Base-by-base conservation (phyloP, 78 protist species). In the Acrasis kona region DNA sequence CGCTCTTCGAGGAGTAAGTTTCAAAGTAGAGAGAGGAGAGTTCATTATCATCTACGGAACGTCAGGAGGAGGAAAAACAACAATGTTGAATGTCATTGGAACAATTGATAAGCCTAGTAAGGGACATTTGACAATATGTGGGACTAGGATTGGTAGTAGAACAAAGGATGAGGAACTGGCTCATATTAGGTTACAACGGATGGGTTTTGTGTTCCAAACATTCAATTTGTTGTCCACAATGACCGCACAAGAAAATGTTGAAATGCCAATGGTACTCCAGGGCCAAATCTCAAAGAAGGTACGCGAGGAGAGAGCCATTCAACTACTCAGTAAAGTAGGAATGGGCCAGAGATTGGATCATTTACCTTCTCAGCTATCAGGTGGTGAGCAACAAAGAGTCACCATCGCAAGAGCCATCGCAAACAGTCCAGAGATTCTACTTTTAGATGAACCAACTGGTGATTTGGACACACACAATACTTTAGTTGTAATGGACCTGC, bases 361-460 rank as follows among this genome's bases (percentile, higher is more conserved):
- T 82, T 37, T 79, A 2, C 98, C 98, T n/a, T 80, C 88, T 0
- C 65, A 78, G 79, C 79, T 95, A 30, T 90, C 95, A 0, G 98
- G 98, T 28, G 98, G 98, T 32, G 96, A 95, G 84, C 98, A 92
- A 75, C 95, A 91, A 83, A 70, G 93, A 4, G 95, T 90, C 37
- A 91, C 97, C 39, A 94, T 94, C 72, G 94, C 97, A 2, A 74
- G 97, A 12, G 91, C 97, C 39, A 69, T 94, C 40, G 94, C 93
- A 50, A 94, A 94, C 72, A 9, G 28, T 7, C 97, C 97, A 5
- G 87, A 87, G 7, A 27, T 94, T 8, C 81, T 94, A 58, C 85
- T 94, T 41, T 91, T 94, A 12, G 97, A 94, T 71, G 97, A 94
- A 83, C 97, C 97, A 10, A 91, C 95, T 7, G 97, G 95, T 32